These are phyloP conservation scores for Phytopythium ostracodes DNA, from an alignment of 352 stramenopile species.

Conservation along the genomic window DNA sequence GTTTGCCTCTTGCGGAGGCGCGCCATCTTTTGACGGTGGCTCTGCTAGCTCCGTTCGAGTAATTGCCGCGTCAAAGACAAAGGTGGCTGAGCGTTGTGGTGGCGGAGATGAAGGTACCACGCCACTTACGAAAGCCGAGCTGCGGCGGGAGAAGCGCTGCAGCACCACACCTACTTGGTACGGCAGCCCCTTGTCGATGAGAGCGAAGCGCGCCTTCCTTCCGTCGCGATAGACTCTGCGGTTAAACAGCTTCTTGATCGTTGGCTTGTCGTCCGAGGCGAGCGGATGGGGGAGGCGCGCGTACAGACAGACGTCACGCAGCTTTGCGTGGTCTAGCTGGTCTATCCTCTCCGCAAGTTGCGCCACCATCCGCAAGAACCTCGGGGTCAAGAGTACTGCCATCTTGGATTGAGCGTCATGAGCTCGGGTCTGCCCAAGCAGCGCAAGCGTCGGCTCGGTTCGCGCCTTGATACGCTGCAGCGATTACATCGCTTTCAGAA, in stretches of 20 bases:
- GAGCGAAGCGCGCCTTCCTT: slow-evolving; percentile 1
- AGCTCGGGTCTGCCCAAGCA: not conserved
- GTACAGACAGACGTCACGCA: not conserved
- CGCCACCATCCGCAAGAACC: not conserved
- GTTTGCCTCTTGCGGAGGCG: not conserved
- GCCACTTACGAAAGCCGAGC: not conserved
- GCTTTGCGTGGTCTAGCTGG: not conserved
- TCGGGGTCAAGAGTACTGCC: not conserved
- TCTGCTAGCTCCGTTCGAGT: not conserved
- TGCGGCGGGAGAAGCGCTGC: not conserved
- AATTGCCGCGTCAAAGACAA: not conserved
- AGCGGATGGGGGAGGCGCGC: not conserved
- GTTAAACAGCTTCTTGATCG: not conserved
- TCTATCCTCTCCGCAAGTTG: not conserved
- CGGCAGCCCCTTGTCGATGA: not conserved
- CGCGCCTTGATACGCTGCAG: not conserved
- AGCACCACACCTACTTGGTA: not conserved
- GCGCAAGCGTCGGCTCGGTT: too few species aligned
- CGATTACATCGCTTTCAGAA: slow-evolving; percentile 8
- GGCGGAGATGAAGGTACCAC: not conserved
- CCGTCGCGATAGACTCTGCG: slow-evolving; percentile 1
- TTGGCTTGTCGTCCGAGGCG: slow-evolving; percentile 1
- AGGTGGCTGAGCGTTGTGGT: not conserved
- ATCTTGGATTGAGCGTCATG: not conserved
- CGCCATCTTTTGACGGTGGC: not conserved